Base-by-base conservation (phyloP, 345 rosid genomes). In the Aquilaria sinensis region DNA sequence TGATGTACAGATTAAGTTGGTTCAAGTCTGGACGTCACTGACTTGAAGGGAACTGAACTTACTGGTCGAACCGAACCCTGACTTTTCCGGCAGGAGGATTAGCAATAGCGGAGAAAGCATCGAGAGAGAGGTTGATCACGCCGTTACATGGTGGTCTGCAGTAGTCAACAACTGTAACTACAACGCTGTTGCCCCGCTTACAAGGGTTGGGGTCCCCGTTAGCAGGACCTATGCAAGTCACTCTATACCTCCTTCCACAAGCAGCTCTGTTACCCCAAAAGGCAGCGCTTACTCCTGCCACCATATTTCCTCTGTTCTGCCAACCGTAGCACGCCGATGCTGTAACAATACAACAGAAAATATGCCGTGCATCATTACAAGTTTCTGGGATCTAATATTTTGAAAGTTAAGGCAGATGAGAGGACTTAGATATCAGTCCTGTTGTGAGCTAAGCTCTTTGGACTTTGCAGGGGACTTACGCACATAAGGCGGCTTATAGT, bases 241-340 rank as follows among this genome's bases (percentile, higher is more conserved):
- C 80, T 3, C 57, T 74, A 65, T 74, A 80, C 15, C 4, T 61
- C 64, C 31, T 76, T 10, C 85, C 84, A 30, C 90, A 78, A 2
- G 79, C 79, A 32, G 13, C 57, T 43, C 87, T 72, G 16, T 73
- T 72, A 7, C 57, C 15, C 90, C 90, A 82, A 31, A 82, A 51
- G 1, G 34, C 53, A 58, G 75, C 82, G 47, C 84, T 78, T 51
- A 80, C 90, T 14, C 83, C 87, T 4, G 85, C 80, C 12, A 82
- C 67, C 78, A 78, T 69, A 11, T 10, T 47, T 49, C 84, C 90
- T 5, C 50, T 11, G 23, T 60, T 29, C 13, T 3, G 29, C 10
- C 46, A 12, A 13, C 57, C 51, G 16, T 61, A 67, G 73, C 90
- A 82, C 2, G 72, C 72, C 4, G 87, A 77, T 4, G 83, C 85